Evolutionary conservation across 2,329 filamentous ascomycete species (phyloP), one percentile per base, ranked within the genome.

Genomic region (Stagonosporopsis chrysanthemi): DNA sequence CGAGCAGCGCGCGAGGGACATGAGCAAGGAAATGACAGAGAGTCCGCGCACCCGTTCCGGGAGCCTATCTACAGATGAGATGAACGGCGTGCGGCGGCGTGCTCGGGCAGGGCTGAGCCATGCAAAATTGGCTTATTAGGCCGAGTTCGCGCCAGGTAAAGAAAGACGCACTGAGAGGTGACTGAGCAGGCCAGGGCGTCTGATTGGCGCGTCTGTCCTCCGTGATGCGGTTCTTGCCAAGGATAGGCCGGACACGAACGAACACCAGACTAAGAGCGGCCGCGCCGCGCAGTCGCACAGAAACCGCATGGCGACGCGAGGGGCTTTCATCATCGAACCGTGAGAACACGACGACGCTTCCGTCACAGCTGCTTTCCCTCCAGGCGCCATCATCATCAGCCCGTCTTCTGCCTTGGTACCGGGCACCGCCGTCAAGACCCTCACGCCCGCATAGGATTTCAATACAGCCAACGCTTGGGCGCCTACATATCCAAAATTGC

Each of bases 21-120:
- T 56, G 54, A 47, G 54, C 47, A 56, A 52, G 47, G 54, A 56
- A 47, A 52, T 43, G 54, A 56, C 36, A 19, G 33, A 42, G 48
- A 48, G 31, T 52, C 36, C 36, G 47, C 42, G 47, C 48, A 49
- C 53, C 47, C 41, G 29, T 51, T 47, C 47, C 47, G 46, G 41
- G 19, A 51, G 53, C 53, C 47, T 56, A 52, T 52, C 54, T 56
- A 56, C 42, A 51, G 38, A 43, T 51, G 42, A 52, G 42, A 43
- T 52, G 47, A 52, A 46, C 41, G 52, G 46, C 46, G 41, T 41
- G 33, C 45, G 40, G 40, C 46, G 45, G 41, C 52, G 44, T 39
- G 33, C 31, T 33, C 24, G 35, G n/a, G 35, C 53, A 56, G 53
- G 40, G 46, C 53, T 56, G 47, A 51, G 35, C 53, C 36, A 56